These are phyloP conservation scores for Kodamaea sp. DNA, from an alignment of 1,139 yeast species.

Conservation along the genomic window DNA sequence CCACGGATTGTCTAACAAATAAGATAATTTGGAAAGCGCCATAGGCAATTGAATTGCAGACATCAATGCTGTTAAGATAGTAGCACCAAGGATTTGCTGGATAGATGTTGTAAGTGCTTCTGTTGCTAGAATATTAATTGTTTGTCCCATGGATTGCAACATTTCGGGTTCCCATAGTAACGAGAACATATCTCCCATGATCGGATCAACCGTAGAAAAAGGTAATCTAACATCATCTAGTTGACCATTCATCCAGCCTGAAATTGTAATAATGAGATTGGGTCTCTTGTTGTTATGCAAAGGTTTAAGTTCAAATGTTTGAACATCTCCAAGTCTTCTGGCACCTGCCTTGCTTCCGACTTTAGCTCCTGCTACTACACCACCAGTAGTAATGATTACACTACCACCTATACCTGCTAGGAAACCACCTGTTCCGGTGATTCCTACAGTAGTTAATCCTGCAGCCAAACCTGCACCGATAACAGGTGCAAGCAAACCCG, in stretches of 20 bases:
- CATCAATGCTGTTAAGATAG: conserved; percentile 89
- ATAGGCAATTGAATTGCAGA: conserved; percentile 94
- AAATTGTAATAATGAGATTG: conserved; percentile 83
- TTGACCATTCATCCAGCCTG: conserved; percentile 98
- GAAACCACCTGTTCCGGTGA: conserved; percentile 87
- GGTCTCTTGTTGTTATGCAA: conserved; percentile 88
- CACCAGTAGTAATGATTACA: conserved; percentile 88
- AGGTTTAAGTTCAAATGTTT: conserved; percentile 91
- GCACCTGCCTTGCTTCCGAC: conserved; percentile 88
- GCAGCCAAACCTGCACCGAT: conserved; percentile 99
- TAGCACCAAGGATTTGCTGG: conserved; percentile 93
- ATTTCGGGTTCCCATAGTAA: conserved; percentile 98
- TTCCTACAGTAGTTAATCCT: conserved; percentile 92
- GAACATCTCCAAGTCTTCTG: conserved; percentile 85
- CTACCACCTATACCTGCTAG: conserved; percentile 98
- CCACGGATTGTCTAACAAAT: conserved; percentile 96
- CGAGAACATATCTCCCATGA: conserved; percentile 94
- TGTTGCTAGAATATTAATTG: conserved; percentile 88
- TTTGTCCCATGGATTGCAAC: conserved; percentile 95
- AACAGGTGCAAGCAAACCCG: conserved; percentile 94
- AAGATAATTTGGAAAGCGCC: conserved; percentile 86
- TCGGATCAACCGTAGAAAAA: conserved; percentile 94
- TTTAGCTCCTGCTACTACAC: conserved; percentile 86
- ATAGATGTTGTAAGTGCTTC: conserved; percentile 92
- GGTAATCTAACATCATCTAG: conserved; percentile 96